Conservation (phyloP, 306 rosid species). For the Abrus precatorius region DNA sequence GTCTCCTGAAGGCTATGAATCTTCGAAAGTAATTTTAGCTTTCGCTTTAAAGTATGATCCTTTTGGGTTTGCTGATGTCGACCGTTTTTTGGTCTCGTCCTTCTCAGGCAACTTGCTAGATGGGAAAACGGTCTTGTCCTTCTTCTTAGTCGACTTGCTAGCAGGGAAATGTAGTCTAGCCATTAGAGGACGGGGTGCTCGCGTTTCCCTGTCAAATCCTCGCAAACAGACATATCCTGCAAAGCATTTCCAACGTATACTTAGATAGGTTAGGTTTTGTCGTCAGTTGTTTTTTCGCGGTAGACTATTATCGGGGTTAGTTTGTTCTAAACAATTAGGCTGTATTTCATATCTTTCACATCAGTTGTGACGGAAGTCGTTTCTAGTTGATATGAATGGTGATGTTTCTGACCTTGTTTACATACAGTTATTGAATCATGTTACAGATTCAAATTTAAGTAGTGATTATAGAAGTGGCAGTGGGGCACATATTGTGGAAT, state of each 20-base stretch:
- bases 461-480: background rate
- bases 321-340: background rate
- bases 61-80: conserved; percentile 22
- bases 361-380: background rate
- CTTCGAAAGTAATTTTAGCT: conserved; percentile 41
- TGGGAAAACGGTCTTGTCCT: conserved; percentile 57
- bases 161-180: conserved; percentile 84
- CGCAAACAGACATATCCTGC: conserved; percentile 94
- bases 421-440: conserved; percentile 1
- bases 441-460: background rate
- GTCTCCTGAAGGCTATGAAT: conserved; percentile 30
- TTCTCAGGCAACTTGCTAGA: conserved; percentile 70
- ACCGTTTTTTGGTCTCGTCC: conserved; percentile 42
- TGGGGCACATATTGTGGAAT: background rate
- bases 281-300: background rate
- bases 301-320: background rate
- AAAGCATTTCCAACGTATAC: conserved; percentile 35
- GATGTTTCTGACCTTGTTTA: conserved; percentile 7
- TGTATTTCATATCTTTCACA: conserved; percentile 8
- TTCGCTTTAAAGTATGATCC: conserved; percentile 33
- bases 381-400: background rate
- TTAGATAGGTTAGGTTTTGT: conserved; percentile 34
- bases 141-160: conserved; percentile 67
- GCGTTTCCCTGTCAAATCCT: conserved; percentile 69
- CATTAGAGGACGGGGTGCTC: conserved; percentile 86